Conservation (phyloP, 2,329 filamentous ascomycete genomes). For the Monosporascus sp. region DNA sequence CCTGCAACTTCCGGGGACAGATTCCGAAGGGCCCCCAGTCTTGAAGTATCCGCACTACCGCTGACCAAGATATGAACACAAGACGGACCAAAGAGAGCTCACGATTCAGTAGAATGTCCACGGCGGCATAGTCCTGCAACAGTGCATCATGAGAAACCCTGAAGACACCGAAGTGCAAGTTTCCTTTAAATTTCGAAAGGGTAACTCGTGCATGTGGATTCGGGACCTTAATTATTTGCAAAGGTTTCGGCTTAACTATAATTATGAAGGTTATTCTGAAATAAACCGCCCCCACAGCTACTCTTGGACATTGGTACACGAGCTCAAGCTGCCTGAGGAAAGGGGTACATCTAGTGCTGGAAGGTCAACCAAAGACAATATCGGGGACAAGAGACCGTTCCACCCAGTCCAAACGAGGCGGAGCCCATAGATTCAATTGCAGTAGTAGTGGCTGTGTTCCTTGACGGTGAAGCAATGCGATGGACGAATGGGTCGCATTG, state of each 20-base stretch:
- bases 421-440: not conserved
- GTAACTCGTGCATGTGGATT: slow-evolving; percentile 1
- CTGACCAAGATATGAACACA: slow-evolving; percentile 1
- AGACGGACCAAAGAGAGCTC: not conserved
- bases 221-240: slow-evolving; percentile 3
- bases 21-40: not conserved
- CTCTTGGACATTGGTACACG: too few relatives aligned
- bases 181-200: not conserved
- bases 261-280: not conserved
- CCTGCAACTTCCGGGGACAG: not conserved
- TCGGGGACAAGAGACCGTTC: too few relatives aligned
- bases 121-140: slow-evolving; percentile 2
- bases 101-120: slow-evolving; percentile 6
- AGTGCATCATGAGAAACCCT: slow-evolving; percentile 1
- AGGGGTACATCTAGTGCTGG: too few relatives aligned
- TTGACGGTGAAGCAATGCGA: not conserved
- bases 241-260: not conserved
- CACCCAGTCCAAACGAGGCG: too few relatives aligned
- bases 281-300: not conserved
- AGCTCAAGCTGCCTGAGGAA: too few relatives aligned
- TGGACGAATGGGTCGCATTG: not conserved
- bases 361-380: too few relatives aligned
- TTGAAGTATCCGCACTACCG: slow-evolving; percentile 1
- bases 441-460: slow-evolving; percentile 1
- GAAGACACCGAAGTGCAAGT: not conserved